Evolutionary conservation across 805 yeast species (phyloP).

Genomic region (Henningerozyma blattae): DNA sequence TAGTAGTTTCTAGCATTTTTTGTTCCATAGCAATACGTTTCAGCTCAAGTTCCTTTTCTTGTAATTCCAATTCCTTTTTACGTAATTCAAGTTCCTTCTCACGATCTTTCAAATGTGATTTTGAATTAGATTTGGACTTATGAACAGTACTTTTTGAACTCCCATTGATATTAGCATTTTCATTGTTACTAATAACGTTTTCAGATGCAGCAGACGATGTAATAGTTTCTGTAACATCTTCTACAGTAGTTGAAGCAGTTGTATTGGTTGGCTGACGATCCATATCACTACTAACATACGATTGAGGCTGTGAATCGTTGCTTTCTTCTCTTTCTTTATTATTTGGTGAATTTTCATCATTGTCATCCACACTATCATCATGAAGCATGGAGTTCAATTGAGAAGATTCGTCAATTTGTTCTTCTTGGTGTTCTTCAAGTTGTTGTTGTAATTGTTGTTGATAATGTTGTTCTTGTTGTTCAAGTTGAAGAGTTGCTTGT

Average conservation of each 20-base stretch:
- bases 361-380: no score
- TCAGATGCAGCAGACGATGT: no score
- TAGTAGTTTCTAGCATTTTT: slow-evolving; percentile 3
- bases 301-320: slow-evolving; percentile 1
- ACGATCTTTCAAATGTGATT: neutral
- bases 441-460: no score
- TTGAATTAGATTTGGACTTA: neutral
- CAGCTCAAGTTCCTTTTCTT: slow-evolving; percentile 24
- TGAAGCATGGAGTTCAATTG: no score
- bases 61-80: slow-evolving; percentile 23
- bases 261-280: neutral
- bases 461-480: no score
- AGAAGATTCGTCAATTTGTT: no score
- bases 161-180: neutral
- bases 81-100: slow-evolving; percentile 23
- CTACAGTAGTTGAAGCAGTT: neutral
- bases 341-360: neutral
- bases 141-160: neutral
- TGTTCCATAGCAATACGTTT: slow-evolving; percentile 20
- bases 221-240: no score
- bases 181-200: no score
- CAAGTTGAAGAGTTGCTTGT: no score
- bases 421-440: no score
- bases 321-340: neutral
- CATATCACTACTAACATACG: neutral